phyloP scores from a whole-genome alignment of 495 filamentous ascomycete genomes.

The Friedmanniomyces endolithicus region DNA sequence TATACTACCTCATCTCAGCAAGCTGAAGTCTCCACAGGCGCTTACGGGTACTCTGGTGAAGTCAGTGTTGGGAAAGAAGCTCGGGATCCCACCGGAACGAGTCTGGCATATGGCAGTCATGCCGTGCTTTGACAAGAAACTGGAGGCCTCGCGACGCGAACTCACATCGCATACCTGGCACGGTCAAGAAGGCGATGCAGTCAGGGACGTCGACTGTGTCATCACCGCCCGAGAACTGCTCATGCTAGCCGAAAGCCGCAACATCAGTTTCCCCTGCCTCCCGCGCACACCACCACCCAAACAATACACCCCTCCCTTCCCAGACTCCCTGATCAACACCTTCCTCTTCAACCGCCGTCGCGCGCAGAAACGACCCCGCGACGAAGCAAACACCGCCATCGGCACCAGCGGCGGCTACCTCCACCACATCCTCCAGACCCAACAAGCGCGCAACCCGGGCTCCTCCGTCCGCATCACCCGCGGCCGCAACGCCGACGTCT shows the following conservation, averaged over 20 bases:
- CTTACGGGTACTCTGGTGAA: slow-evolving; percentile 82
- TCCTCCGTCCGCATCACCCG: slow-evolving; percentile 54
- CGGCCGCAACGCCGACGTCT: slow-evolving; percentile 80
- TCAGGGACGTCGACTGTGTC: slow-evolving; percentile 91
- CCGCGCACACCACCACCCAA: slow-evolving; percentile 42
- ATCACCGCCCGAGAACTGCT: slow-evolving; percentile 90
- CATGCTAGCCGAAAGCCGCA: slow-evolving; percentile 67
- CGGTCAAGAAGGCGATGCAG: slow-evolving; percentile 33
- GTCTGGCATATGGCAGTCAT: slow-evolving; percentile 93
- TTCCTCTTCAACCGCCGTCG: slow-evolving; percentile 51
- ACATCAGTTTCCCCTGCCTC: slow-evolving; percentile 57
- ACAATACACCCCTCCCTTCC: slow-evolving; percentile 41
- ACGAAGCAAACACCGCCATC: slow-evolving; percentile 27
- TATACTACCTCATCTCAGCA: slow-evolving; percentile 80
- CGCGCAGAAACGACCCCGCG: slow-evolving; percentile 16
- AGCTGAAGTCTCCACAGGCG: slow-evolving; percentile 87
- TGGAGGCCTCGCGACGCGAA: slow-evolving; percentile 87
- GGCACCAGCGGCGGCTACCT: slow-evolving; percentile 88
- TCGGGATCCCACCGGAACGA: slow-evolving; percentile 58
- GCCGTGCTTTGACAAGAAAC: slow-evolving; percentile 99
- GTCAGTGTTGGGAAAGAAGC: slow-evolving; percentile 56
- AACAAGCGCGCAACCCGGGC: slow-evolving; percentile 54
- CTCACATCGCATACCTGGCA: slow-evolving; percentile 72
- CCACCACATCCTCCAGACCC: slow-evolving; percentile 60
- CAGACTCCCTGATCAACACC: slow-evolving; percentile 50